Percentiles rank a stretch among this genome's conserved stretches.
phyloP scores from a whole-genome alignment of 202 grass and related monocot genomes.

The Hordeum pubiflorum region DNA sequence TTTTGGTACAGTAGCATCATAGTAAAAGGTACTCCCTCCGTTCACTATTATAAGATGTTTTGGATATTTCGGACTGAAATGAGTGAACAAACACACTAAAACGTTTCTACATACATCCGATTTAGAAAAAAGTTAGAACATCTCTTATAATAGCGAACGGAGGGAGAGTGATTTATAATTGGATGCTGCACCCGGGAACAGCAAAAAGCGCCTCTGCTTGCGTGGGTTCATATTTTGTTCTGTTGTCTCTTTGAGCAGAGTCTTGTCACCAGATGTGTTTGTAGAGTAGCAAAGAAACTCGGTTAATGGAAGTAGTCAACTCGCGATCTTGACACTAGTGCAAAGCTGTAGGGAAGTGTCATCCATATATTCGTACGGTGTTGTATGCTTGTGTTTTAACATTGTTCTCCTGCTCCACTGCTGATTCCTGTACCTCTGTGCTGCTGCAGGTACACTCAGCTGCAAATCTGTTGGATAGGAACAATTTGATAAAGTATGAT shows the following conservation, averaged over 20 bases:
- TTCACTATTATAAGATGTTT: no score
- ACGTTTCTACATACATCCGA: no score
- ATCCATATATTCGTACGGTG: not conserved
- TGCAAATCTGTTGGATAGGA: constrained; percentile 38
- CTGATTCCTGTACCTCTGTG: not conserved
- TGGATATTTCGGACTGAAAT: no score
- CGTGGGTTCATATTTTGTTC: not conserved
- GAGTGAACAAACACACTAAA: no score
- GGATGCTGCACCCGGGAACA: not conserved
- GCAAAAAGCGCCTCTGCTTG: not conserved
- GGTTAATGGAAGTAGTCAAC: not conserved
- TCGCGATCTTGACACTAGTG: not conserved
- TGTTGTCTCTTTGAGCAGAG: not conserved
- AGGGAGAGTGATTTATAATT: not conserved
- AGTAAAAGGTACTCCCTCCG: no score
- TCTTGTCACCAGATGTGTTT: not conserved
- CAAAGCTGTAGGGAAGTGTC: not conserved
- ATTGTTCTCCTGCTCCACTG: constrained; percentile 1
- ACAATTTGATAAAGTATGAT: constrained; percentile 79
- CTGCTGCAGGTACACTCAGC: constrained; percentile 6
- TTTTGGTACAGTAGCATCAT: no score
- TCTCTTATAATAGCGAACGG: no score
- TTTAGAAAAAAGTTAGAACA: no score
- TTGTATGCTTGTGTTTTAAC: not conserved
- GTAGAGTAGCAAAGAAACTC: not conserved